Base-by-base conservation (phyloP, 2,329 filamentous ascomycete genomes). In the Didymella pinodella region DNA sequence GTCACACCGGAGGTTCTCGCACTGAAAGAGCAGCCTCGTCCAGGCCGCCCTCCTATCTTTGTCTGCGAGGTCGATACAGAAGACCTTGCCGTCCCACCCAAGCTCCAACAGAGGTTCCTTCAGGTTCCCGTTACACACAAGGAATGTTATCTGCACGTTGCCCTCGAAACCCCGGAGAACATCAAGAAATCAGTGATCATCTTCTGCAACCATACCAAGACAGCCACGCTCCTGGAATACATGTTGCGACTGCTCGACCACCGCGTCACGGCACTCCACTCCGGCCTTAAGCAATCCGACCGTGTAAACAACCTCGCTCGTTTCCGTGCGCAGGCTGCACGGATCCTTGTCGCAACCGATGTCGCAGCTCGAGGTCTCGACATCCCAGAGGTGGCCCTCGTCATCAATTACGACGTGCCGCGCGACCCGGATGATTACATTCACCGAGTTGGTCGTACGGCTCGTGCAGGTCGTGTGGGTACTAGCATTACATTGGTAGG, bases 401-500 rank as follows among this genome's bases (percentile, higher is more conserved):
- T 99, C 2, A 82, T 99, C 73, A 98, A 99, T 79, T 99, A 93
- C 78, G 95, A 99, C 74, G 87, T 99, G 0, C 95, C 95, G 0
- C 88, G 94, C n/a, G 92, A 97, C 73, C 92, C 94, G 3, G 93
- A 97, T 75, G 94, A 97, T 78, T 99, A 99, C 77, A 95, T 99
- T 65, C 95, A 99, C 80, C 88, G 95, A 12, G 94, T 97, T 49
- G 95, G 95, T 76, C 90, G 95, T 79, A 99, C 95, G 12, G 95
- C 95, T 3, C 89, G 95, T 85, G 95, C 95, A 0, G 95, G 95
- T 0, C 86, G 93, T 44, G 84, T 83, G 52, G 95, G 95, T 70
- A 89, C 93, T 65, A 88, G 90, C 5, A 87, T 97, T 16, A 96
- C 92, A 2, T 86, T 99, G 68, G 90, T 99, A 2, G 94, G 95